Evolutionary conservation across 108 stramenopile genomes (phyloP).

Genomic region (Schizochytrium sp.): DNA sequence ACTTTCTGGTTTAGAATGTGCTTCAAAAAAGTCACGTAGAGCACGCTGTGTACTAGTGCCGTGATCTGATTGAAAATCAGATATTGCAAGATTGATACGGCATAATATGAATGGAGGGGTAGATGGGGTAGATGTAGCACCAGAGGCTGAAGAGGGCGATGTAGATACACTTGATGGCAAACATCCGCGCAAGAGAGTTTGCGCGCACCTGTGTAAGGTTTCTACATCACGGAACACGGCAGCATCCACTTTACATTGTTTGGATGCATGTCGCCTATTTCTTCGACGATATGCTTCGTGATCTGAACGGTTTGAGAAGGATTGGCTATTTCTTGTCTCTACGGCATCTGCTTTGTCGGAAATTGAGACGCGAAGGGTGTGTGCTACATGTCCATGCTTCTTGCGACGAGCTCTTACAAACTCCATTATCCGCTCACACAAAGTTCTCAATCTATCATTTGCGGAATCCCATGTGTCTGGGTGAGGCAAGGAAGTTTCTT

Average conservation of each 20-base stretch:
- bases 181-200: constrained; percentile 33
- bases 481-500: constrained; percentile 51
- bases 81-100: constrained; percentile 41
- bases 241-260: constrained; percentile 33
- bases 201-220: background rate
- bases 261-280: constrained; percentile 3
- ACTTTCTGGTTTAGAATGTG: background rate
- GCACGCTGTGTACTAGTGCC: background rate
- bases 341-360: background rate
- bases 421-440: constrained; percentile 12
- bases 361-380: background rate
- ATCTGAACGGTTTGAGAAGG: background rate
- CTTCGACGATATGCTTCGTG: background rate
- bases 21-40: background rate
- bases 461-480: constrained; percentile 55
- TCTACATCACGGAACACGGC: background rate
- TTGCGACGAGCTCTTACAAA: background rate
- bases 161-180: background rate
- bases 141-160: too few relatives aligned
- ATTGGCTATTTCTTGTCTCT: background rate
- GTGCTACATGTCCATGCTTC: background rate
- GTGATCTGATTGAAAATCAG: background rate
- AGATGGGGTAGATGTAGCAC: background rate
- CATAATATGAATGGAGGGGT: background rate
- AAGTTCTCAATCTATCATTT: background rate